Base-by-base conservation (phyloP, 2,329 filamentous ascomycete species). In the Trichoderma sp. region DNA sequence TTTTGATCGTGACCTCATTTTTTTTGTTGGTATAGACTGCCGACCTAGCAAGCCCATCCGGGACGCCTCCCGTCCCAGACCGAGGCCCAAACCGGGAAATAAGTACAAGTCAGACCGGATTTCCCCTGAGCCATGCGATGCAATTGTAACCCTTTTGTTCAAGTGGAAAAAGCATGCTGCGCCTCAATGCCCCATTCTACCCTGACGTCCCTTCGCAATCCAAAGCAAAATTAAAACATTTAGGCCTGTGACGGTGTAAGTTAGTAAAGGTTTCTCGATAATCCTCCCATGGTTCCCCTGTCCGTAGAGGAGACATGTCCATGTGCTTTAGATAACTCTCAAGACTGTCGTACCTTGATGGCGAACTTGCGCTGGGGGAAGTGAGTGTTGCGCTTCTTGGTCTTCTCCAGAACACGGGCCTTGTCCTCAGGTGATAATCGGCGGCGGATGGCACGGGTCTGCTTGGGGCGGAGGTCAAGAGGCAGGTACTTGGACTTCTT, bases 401-500 rank as follows among this genome's bases (percentile, higher is more conserved):
- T 92, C 92, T 97, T 98, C 87, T 95, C 92, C 78, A 97, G 92
- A 81, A 91, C 88, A 84, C 91, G 89, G 80, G 90, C 88, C 80
- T 92, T 91, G 87, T 99, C 95, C 89, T 97, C 90, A 85, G 93
- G 92, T 82, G 92, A 95, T 87, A 99, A 89, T 83, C 93, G 90
- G 88, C 97, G 93, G 83, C 96, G 94, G 87, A 98, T 97, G 83
- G 95, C 96, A 81, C 96, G 95, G 83, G 96, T 99, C 89, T 96
- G 91, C 93, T 98, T 98, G 84, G 94, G 86, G 86, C 96, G 93
- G 88, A 99, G 95, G 86, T 99, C 97, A 84, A 99, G 94, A 77
- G 96, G 96, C 76, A 94, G 87, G 91, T 98, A 98, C 90, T 98
- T 98, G 93, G 98, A 98, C 92, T 92, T 93, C 91, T 97, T 97